Evolutionary conservation across 2,329 filamentous ascomycete species (phyloP).

Genomic region (Elsinoe necatrix): DNA sequence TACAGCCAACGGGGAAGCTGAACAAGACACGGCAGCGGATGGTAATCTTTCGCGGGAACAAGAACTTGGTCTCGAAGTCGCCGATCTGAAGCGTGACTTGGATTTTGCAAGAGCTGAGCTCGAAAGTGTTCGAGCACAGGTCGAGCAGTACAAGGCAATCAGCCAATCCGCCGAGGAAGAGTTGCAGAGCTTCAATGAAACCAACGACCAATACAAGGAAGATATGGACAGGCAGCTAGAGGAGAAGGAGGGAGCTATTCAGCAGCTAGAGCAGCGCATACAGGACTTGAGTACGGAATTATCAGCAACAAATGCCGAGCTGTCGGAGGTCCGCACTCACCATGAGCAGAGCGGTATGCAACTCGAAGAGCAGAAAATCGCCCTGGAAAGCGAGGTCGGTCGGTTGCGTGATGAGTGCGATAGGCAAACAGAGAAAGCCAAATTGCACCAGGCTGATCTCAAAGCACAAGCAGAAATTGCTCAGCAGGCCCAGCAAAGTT

Average conservation of each 20-base stretch:
- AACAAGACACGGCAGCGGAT: conserved; percentile 29
- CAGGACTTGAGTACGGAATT: conserved; percentile 80
- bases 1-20: conserved; percentile 23
- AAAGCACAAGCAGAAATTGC: conserved; percentile 91
- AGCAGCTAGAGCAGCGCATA: conserved; percentile 72
- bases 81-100: conserved; percentile 78
- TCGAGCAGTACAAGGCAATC: conserved; percentile 81
- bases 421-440: conserved; percentile 66
- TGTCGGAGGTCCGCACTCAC: conserved; percentile 69
- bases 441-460: conserved; percentile 82
- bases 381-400: conserved; percentile 68
- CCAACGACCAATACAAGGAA: conserved; percentile 78
- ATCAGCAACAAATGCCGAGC: conserved; percentile 68
- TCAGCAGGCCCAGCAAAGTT: conserved; percentile 85
- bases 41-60: conserved; percentile 59
- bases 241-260: conserved; percentile 70
- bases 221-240: conserved; percentile 69
- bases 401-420: conserved; percentile 78
- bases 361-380: conserved; percentile 75
- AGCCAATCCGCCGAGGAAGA: conserved; percentile 83
- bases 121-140: conserved; percentile 69
- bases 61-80: conserved; percentile 73
- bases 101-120: conserved; percentile 73
- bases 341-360: conserved; percentile 63
- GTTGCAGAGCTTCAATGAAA: conserved; percentile 66